A percentile compares a stretch with the other conserved stretches of the same genome.
phyloP scores from a whole-genome alignment of 2,329 filamentous ascomycete genomes.

The Catunica adiposa region DNA sequence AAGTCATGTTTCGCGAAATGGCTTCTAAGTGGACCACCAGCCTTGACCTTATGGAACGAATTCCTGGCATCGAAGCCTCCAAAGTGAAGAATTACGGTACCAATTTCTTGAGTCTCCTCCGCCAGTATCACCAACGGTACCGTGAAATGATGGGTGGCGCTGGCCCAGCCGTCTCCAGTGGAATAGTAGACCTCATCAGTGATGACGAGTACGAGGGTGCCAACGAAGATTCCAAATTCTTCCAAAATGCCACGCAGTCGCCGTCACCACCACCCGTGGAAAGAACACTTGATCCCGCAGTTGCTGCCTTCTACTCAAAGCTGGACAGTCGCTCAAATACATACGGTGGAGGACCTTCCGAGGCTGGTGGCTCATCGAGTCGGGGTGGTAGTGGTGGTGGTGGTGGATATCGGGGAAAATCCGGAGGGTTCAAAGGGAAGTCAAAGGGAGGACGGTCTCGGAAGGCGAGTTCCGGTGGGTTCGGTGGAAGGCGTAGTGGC shows the following conservation, averaged over 20 bases:
- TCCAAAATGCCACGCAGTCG: constrained; percentile 18
- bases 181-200: constrained; percentile 40
- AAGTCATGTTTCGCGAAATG: constrained; percentile 56
- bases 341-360: not conserved
- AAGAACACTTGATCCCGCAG: not conserved
- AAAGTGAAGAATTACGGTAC: constrained; percentile 46
- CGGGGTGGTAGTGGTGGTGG: no score
- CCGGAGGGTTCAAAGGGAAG: not conserved
- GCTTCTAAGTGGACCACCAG: constrained; percentile 49
- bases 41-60: constrained; percentile 42
- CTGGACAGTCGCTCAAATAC: not conserved
- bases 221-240: constrained; percentile 32
- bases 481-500: not conserved
- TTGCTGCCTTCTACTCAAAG: constrained; percentile 5
- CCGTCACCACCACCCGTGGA: constrained; percentile 17
- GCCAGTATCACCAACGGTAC: constrained; percentile 30
- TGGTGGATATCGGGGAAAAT: not conserved
- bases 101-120: constrained; percentile 43
- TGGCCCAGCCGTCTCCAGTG: constrained; percentile 18
- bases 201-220: constrained; percentile 22
- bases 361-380: not conserved
- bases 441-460: not conserved
- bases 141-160: constrained; percentile 29
- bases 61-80: constrained; percentile 44
- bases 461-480: not conserved